Evolutionary conservation across 2,329 filamentous ascomycete species (phyloP), one percentile per base, ranked within the genome.

Genomic region (Neurospora sp.): DNA sequence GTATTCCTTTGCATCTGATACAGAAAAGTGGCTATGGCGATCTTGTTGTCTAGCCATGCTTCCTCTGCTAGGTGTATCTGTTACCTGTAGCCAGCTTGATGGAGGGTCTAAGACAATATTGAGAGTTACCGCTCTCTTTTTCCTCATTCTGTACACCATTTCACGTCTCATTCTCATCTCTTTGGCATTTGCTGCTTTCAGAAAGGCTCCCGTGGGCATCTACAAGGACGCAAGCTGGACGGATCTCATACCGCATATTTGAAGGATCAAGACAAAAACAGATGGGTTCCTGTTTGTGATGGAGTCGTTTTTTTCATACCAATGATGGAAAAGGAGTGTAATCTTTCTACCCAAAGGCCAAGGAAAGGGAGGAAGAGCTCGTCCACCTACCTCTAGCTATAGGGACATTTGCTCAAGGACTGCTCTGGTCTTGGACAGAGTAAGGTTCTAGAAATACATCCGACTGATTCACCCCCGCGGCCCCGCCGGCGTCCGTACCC

Each of bases 201-300:
- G 43, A 15, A 28, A 23, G 4, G 43, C 43, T 8, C 43, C 43
- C 2, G 10, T 52, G 43, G 19, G 43, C n/a, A 52, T 52, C 43
- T 52, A 52, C 19, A 12, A 52, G 3, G 43, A 52, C 19, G 43
- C 19, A 3, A 52, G 4, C 4, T 52, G 43, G 43, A 52, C 43
- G 2, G 19, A 28, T 28, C 5, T 52, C 19, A 28, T 52, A 52
- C 43, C 43, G 2, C 43, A 52, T 52, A 28, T 52, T 0, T 52
- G 19, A 52, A 12, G n/a, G 19, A 2, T 12, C 10, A 2, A 43
- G 40, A 19, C 17, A 1, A 10, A 4, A 10, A 2, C 6, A n/a
- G 8, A 3, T 1, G 17, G 40, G 0, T 10, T 19, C 40, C 3
- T 8, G 17, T 43, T 43, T 10, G 40, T 0, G 17, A 43, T 2